Conservation (phyloP, 2,329 filamentous ascomycete species). For the Paecilomyces dactylethromorphus region DNA sequence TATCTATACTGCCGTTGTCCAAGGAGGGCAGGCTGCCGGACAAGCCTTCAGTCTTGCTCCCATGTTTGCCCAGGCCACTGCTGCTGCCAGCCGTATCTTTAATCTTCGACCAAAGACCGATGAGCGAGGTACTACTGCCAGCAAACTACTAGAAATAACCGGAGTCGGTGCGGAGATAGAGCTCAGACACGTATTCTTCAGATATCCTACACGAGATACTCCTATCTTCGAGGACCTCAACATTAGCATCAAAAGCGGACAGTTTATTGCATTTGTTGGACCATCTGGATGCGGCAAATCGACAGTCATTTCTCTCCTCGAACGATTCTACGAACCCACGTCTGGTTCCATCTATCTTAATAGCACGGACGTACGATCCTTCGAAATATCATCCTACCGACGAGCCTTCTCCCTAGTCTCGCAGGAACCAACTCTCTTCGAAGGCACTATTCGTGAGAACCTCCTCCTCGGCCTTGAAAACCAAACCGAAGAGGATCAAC, state of each 20-base stretch:
- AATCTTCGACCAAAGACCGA: slow-evolving; percentile 12
- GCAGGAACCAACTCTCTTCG: slow-evolving; percentile 42
- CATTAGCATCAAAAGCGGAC: slow-evolving; percentile 30
- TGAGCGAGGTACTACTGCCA: slow-evolving; percentile 1
- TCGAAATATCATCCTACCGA: slow-evolving; percentile 25
- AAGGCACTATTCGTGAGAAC: slow-evolving; percentile 42
- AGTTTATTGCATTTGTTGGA: slow-evolving; percentile 42
- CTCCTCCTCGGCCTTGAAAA: slow-evolving; percentile 39
- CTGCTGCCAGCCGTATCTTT: slow-evolving; percentile 32
- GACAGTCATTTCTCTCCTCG: slow-evolving; percentile 40
- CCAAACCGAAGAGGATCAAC: slow-evolving; percentile 14
- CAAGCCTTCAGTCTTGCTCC: slow-evolving; percentile 62
- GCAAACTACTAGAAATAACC: slow-evolving; percentile 1
- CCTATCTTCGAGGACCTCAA: slow-evolving; percentile 25
- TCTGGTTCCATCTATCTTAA: slow-evolving; percentile 33
- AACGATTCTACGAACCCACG: slow-evolving; percentile 41
- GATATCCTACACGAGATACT: slow-evolving; percentile 26
- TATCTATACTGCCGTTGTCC: slow-evolving; percentile 59
- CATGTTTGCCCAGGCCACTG: slow-evolving; percentile 38
- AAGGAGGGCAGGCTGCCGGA: slow-evolving; percentile 61
- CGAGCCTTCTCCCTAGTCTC: slow-evolving; percentile 26
- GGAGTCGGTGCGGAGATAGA: slow-evolving; percentile 22
- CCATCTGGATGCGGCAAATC: slow-evolving; percentile 44
- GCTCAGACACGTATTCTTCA: slow-evolving; percentile 27
- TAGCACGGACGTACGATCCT: slow-evolving; percentile 19